Percentiles rank a stretch among this genome's conserved stretches.
Conservation (phyloP, 768 basidiomycete genomes). For the Boletellus sp. region DNA sequence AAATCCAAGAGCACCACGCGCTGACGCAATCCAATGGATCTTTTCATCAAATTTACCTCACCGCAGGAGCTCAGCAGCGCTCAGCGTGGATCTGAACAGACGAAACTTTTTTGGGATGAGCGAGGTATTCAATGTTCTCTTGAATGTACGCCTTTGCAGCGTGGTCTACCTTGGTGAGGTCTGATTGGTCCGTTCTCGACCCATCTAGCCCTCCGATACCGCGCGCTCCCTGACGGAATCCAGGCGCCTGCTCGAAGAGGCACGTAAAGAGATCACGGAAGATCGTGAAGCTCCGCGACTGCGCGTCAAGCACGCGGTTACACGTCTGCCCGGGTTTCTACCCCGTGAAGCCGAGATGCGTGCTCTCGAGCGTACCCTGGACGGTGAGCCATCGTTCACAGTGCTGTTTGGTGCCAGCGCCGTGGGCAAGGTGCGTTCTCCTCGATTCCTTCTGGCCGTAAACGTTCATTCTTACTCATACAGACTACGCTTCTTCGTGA, state of each 20-base stretch:
- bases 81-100: conserved; percentile 59
- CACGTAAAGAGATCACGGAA: conserved; percentile 70
- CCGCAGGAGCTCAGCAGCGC: conserved; percentile 55
- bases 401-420: conserved; percentile 78
- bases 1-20: conserved; percentile 28
- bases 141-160: conserved; percentile 52
- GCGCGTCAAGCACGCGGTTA: conserved; percentile 73
- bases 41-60: conserved; percentile 69
- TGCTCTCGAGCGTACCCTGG: conserved; percentile 61
- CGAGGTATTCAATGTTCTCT: conserved; percentile 70
- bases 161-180: background rate
- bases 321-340: conserved; percentile 71
- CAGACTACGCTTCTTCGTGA: conserved; percentile 79
- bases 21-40: conserved; percentile 62
- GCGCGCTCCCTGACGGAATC: conserved; percentile 79
- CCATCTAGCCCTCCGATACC: conserved; percentile 66
- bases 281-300: conserved; percentile 62
- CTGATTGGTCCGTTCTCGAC: conserved; percentile 13
- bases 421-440: conserved; percentile 65
- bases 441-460: background rate
- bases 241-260: conserved; percentile 70
- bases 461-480: background rate
- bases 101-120: conserved; percentile 78
- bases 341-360: conserved; percentile 62
- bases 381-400: conserved; percentile 72